Base-by-base conservation (phyloP, 2,329 filamentous ascomycete species). In the Aureobasidium mangrovei region DNA sequence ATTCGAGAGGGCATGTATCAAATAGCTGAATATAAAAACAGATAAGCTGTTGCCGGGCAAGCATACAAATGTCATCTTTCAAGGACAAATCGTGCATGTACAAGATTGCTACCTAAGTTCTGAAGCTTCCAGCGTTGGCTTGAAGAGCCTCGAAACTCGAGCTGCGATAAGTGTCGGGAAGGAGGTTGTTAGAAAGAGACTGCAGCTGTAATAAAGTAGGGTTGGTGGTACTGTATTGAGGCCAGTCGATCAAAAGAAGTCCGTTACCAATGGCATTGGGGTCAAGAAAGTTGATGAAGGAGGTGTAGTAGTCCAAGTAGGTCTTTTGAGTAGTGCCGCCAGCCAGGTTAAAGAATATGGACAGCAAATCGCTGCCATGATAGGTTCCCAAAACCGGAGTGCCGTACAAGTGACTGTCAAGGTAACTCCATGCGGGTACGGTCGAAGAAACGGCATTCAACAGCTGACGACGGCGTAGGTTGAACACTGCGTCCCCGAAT, bases 401-500 rank as follows among this genome's bases (percentile, higher is more conserved):
- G 7, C 83, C 83, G 64, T 84, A 81, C 71, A 85, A 69, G 69
- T 91, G 91, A 0, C 81, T 84, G 0, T 83, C 71, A 1, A 93
- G 77, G 69, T 90, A 93, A 0, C 84, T 88, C 86, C 86, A 93
- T 1, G 74, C 72, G 0, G 82, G 81, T 0, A 89, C 80, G 9
- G 72, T 69, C 1, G 69, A 53, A 0, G 66, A 63, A 1, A 80
- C 67, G 0, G 63, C 56, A 9, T 74, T 64, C 26, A 93, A 77
- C 66, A 87, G 83, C 4, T 76, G 57, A 12, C 88, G 81, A 1
- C 87, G 81, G 0, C 81, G 80, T 0, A 93, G 74, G 0, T 84
- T 91, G 69, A 93, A 91, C 1, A 80, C 80, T 0, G 89, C 62
- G 64, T 93, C 88, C 10, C 88, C 88, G 0, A 91, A 72, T 29